phyloP scores from a whole-genome alignment of 73 alveolate species.

The Paramecium primaurelia region DNA sequence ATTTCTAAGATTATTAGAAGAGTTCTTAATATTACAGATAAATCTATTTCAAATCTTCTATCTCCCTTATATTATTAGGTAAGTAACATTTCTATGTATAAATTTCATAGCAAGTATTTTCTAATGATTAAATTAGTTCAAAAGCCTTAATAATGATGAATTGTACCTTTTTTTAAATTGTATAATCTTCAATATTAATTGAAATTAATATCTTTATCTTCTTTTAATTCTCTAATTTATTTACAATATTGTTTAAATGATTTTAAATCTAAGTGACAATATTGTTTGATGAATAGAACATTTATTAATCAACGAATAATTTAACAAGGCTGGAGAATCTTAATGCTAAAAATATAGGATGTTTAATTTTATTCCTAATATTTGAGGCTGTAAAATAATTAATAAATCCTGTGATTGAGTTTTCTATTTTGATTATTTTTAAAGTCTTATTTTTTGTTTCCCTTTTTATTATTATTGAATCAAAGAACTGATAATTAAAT shows the following conservation, averaged over 20 bases:
- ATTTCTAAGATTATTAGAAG: neutral
- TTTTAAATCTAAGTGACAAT: neutral
- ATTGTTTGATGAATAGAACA: neutral
- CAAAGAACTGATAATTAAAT: constrained; percentile 32
- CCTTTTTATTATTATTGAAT: constrained; percentile 15
- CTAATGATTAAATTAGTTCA: neutral
- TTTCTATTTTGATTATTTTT: constrained; percentile 44
- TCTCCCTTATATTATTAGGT: neutral
- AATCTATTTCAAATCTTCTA: neutral
- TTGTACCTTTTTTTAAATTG: neutral
- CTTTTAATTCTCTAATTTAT: neutral
- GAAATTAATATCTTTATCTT: neutral
- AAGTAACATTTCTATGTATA: neutral
- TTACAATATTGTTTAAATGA: neutral
- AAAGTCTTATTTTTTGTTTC: constrained; percentile 24
- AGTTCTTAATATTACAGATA: neutral
- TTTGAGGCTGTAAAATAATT: constrained; percentile 70
- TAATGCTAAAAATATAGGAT: constrained; percentile 65
- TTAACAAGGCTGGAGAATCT: constrained; percentile 56
- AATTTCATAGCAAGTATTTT: neutral
- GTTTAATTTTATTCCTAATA: constrained; percentile 67
- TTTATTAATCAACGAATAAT: neutral
- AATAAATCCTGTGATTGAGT: constrained; percentile 56
- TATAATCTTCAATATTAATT: neutral
- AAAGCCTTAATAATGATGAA: neutral